Percentiles rank a stretch among this genome's conserved stretches.
phyloP scores from a whole-genome alignment of 1,139 yeast species.

The Hyphopichia pseudoburtonii region DNA sequence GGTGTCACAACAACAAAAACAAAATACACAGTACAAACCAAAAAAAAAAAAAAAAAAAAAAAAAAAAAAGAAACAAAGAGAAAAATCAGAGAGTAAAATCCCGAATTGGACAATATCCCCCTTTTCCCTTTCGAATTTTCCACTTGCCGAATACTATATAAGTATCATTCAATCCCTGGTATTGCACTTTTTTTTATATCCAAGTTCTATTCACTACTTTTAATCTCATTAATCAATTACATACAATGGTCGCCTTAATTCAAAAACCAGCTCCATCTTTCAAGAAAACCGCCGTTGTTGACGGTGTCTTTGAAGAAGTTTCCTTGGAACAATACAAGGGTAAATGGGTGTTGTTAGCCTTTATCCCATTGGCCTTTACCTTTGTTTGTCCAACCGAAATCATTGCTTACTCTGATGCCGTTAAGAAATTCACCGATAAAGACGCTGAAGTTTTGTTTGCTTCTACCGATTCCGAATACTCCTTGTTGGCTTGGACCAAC shows the following conservation, averaged over 20 bases:
- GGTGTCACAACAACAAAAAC: too few relatives aligned
- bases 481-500: conserved; percentile 97
- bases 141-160: too few relatives aligned
- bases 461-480: conserved; percentile 97
- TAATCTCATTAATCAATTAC: background rate
- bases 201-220: background rate
- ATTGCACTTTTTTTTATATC: background rate
- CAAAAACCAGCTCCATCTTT: conserved; percentile 96
- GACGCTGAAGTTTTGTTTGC: conserved; percentile 91
- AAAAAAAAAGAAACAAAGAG: too few relatives aligned
- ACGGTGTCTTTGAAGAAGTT: conserved; percentile 93
- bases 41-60: too few relatives aligned
- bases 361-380: conserved; percentile 98
- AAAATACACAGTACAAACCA: too few relatives aligned
- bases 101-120: too few relatives aligned
- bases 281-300: conserved; percentile 94
- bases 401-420: conserved; percentile 96
- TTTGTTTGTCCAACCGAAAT: conserved; percentile 99
- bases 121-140: background rate
- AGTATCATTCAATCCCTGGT: background rate
- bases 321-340: conserved; percentile 95
- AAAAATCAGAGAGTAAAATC: too few relatives aligned
- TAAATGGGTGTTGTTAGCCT: conserved; percentile 95
- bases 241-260: conserved; percentile 78
- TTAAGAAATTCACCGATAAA: conserved; percentile 81